These are phyloP conservation scores for Stagonosporopsis rhizophila DNA, from an alignment of 2,329 filamentous ascomycete species.

Conservation along the genomic window DNA sequence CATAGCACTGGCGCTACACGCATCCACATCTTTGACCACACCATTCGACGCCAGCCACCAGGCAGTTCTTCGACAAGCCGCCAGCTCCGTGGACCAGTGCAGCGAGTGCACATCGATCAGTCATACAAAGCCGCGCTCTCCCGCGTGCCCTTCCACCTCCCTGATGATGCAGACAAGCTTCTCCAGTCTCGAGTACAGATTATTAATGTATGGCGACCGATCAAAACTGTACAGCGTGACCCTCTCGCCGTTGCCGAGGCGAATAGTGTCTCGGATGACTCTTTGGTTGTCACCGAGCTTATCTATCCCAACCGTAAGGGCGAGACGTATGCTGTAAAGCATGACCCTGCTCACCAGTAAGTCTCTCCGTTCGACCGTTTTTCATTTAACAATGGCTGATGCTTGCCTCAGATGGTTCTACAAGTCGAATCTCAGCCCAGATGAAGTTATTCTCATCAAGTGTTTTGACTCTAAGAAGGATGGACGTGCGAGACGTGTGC, in stretches of 20 bases:
- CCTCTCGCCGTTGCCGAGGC: slow-evolving; percentile 44
- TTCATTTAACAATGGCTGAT: neutral
- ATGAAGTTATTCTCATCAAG: slow-evolving; percentile 46
- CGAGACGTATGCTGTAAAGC: slow-evolving; percentile 39
- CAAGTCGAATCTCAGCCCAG: slow-evolving; percentile 35
- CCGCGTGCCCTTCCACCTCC: slow-evolving; percentile 40
- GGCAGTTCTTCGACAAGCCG: slow-evolving; percentile 29
- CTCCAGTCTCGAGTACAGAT: slow-evolving; percentile 42
- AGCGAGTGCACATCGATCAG: slow-evolving; percentile 66
- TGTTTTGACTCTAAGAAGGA: slow-evolving; percentile 47
- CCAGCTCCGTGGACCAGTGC: slow-evolving; percentile 54
- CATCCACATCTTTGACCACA: slow-evolving; percentile 69
- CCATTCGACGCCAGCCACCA: slow-evolving; percentile 58
- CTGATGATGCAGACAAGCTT: slow-evolving; percentile 40
- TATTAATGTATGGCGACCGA: slow-evolving; percentile 49
- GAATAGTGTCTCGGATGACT: slow-evolving; percentile 36
- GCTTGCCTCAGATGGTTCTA: slow-evolving; percentile 40
- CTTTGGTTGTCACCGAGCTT: slow-evolving; percentile 35
- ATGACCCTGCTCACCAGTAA: slow-evolving; percentile 36
- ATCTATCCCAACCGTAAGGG: slow-evolving; percentile 42
- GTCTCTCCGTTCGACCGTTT: neutral
- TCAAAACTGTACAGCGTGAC: slow-evolving; percentile 42
- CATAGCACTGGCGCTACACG: slow-evolving; percentile 63
- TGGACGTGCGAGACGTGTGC: slow-evolving; percentile 43
- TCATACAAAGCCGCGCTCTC: slow-evolving; percentile 51